Evolutionary conservation across 768 basidiomycete genomes (phyloP).

Genomic region (Auricularia sp.): DNA sequence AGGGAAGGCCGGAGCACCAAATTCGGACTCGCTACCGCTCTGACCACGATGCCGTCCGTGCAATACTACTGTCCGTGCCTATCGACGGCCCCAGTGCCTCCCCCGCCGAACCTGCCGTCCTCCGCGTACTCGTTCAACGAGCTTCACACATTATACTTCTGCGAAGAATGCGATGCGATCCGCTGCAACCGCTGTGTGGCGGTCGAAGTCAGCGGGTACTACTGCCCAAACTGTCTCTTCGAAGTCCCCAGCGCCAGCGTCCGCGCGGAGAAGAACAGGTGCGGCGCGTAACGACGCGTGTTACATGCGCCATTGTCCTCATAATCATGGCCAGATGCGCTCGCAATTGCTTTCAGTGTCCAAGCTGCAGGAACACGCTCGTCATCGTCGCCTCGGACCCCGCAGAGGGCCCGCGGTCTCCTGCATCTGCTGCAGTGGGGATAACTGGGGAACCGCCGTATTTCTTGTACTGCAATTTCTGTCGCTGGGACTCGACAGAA

Average conservation of each 20-base stretch:
- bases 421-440: slow-evolving; percentile 37
- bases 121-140: slow-evolving; percentile 76
- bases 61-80: slow-evolving; percentile 71
- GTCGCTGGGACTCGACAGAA: slow-evolving; percentile 90
- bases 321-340: slow-evolving; percentile 60
- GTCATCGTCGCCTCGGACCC: slow-evolving; percentile 88
- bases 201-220: slow-evolving; percentile 92
- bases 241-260: slow-evolving; percentile 98
- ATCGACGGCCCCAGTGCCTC: slow-evolving; percentile 46
- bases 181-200: slow-evolving; percentile 88
- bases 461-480: slow-evolving; percentile 83
- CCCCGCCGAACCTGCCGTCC: slow-evolving; percentile 65
- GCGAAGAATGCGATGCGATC: slow-evolving; percentile 95
- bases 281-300: slow-evolving; percentile 9
- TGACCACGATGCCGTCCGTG: slow-evolving; percentile 22
- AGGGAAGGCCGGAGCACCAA: no score
- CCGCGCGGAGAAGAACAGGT: slow-evolving; percentile 96
- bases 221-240: slow-evolving; percentile 96
- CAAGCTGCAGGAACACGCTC: slow-evolving; percentile 82
- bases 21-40: no score
- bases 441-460: slow-evolving; percentile 79
- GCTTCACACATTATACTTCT: slow-evolving; percentile 83
- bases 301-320: background rate
- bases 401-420: slow-evolving; percentile 41
- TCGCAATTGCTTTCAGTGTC: slow-evolving; percentile 95